A percentile compares a stretch with the other conserved stretches of the same genome.
phyloP scores from a whole-genome alignment of 2,329 filamentous ascomycete species.

The Corinectria fuckeliana region DNA sequence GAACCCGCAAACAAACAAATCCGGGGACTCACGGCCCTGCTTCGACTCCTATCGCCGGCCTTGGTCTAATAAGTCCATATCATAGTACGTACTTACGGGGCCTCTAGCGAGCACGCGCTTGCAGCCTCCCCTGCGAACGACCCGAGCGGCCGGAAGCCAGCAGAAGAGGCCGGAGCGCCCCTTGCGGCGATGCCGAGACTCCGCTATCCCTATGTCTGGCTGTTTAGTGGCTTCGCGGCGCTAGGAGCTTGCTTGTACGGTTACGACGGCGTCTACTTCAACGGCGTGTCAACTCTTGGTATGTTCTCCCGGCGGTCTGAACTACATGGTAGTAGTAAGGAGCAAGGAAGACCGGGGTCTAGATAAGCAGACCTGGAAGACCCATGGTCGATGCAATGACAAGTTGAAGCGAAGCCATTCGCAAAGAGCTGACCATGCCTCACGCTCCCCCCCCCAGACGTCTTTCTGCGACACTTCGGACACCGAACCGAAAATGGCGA shows the following conservation, averaged over 20 bases:
- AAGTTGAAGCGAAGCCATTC: not conserved
- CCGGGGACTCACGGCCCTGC: slow-evolving; percentile 1
- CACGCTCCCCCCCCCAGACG: no score
- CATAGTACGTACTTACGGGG: slow-evolving; percentile 1
- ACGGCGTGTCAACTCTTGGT: slow-evolving; percentile 43
- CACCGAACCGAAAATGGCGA: slow-evolving; percentile 34
- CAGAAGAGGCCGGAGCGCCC: not conserved
- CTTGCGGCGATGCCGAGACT: slow-evolving; percentile 26
- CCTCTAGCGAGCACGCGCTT: not conserved
- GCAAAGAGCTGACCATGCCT: not conserved
- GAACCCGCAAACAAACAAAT: not conserved
- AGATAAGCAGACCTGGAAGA: not conserved
- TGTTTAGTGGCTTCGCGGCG: slow-evolving; percentile 45
- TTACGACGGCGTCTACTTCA: slow-evolving; percentile 47
- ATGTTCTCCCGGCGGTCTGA: slow-evolving; percentile 7
- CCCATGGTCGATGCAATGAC: not conserved
- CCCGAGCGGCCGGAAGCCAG: not conserved
- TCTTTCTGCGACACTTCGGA: slow-evolving; percentile 45
- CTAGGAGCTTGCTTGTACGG: slow-evolving; percentile 47
- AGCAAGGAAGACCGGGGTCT: not conserved
- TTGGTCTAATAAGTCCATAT: not conserved
- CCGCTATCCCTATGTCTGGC: slow-evolving; percentile 40
- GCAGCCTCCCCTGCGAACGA: not conserved
- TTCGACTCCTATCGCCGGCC: not conserved
- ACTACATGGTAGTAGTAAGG: no score